These are phyloP conservation scores for Echinosophora koreensis DNA, from an alignment of 306 rosid species.

Conservation along the genomic window DNA sequence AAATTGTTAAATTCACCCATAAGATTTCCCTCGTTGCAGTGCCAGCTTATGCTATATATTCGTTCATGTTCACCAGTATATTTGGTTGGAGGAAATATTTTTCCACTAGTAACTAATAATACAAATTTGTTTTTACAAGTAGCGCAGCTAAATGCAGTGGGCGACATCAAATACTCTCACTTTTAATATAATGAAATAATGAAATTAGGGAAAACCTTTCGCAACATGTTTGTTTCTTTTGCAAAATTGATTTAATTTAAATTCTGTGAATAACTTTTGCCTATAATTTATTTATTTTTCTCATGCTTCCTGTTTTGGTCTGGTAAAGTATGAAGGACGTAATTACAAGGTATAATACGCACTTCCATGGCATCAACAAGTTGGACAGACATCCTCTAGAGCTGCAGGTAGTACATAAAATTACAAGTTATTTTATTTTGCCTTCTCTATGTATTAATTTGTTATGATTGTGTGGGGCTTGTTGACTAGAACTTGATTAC, in stretches of 20 bases:
- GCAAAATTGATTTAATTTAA: not conserved
- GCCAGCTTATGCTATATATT: too few relatives aligned
- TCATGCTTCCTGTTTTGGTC: not conserved
- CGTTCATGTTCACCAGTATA: too few relatives aligned
- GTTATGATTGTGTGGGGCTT: not conserved
- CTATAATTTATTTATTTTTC: not conserved
- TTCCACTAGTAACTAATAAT: too few relatives aligned
- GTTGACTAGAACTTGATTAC: not conserved
- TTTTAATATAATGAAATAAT: too few relatives aligned
- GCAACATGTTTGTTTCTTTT: not conserved
- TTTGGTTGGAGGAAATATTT: too few relatives aligned
- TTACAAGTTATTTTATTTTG: not conserved
- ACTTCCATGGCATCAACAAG: constrained; percentile 40
- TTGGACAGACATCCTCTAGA: constrained; percentile 37
- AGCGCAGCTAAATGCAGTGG: too few relatives aligned
- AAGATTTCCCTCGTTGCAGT: too few relatives aligned
- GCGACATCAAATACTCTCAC: too few relatives aligned
- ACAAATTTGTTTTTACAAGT: too few relatives aligned
- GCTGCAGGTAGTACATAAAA: constrained; percentile 43
- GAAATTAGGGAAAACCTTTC: too few relatives aligned
- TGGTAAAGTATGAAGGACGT: constrained; percentile 39
- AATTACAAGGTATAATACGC: constrained; percentile 41
- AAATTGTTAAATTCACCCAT: too few relatives aligned
- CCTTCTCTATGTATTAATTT: constrained; percentile 7
- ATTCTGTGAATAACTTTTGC: not conserved